phyloP scores from a whole-genome alignment of 305 asterid species.

The Fraxinus velutina region DNA sequence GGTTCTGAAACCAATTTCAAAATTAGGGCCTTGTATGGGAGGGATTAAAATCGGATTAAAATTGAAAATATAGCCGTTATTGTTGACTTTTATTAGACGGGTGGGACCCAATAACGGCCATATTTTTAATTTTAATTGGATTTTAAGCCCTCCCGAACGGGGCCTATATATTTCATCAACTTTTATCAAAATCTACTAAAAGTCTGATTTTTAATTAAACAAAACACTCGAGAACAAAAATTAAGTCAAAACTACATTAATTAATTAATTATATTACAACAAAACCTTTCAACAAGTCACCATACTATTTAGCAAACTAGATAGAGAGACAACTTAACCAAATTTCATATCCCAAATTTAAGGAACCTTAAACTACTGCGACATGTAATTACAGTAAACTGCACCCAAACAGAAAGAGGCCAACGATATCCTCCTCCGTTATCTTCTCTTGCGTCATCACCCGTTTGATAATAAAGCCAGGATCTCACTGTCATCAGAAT shows the following conservation, averaged over 20 bases:
- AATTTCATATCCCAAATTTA: constrained; percentile 17
- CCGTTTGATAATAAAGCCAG: constrained; percentile 55
- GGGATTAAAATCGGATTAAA: too few relatives aligned
- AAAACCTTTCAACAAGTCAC: constrained; percentile 10
- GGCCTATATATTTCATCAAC: not conserved
- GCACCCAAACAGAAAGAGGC: constrained; percentile 26
- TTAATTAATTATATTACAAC: constrained; percentile 11
- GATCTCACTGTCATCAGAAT: constrained; percentile 62
- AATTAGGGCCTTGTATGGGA: too few relatives aligned
- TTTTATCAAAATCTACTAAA: not conserved
- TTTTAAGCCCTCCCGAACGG: too few relatives aligned
- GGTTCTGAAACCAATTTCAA: too few relatives aligned
- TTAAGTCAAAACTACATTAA: constrained; percentile 17
- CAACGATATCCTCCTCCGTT: constrained; percentile 18
- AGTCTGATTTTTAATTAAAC: not conserved
- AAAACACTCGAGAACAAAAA: not conserved
- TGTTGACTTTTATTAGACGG: too few relatives aligned
- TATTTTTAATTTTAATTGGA: too few relatives aligned
- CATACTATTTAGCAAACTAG: constrained; percentile 12
- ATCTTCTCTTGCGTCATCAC: constrained; percentile 7
- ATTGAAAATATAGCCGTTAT: too few relatives aligned
- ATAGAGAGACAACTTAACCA: constrained; percentile 6
- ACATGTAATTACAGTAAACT: constrained; percentile 47
- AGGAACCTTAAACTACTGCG: constrained; percentile 26
- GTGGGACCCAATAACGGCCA: too few relatives aligned